Base-by-base conservation (phyloP, 352 stramenopile species). In the Globisporangium carolinianum region DNA sequence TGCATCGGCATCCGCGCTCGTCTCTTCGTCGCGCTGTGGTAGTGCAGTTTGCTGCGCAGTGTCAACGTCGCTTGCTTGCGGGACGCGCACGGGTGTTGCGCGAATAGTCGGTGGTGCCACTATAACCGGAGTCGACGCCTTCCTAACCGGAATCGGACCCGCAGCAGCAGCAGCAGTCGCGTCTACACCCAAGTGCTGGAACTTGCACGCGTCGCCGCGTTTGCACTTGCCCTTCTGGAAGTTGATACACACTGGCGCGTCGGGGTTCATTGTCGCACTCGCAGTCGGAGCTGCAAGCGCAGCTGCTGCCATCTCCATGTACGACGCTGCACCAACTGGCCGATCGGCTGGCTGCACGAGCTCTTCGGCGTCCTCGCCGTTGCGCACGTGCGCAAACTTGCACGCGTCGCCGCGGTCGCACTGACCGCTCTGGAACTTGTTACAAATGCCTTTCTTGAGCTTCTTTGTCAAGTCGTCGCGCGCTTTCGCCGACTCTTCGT, bases 381-480 rank as follows among this genome's bases (percentile, higher is more conserved):
- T 67, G 43, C 81, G 68, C 14, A 89, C 71, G 58, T 89, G 79
- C n/a, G 79, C 79, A 41, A 89, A 89, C 66, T 89, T 89, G 55
- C 79, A 89, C 11, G 60, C 65, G 47, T 89, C 73, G 51, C 79
- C 79, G 37, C 77, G 79, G 6, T 76, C 74, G 51, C 79, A 89
- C 51, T 82, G 54, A 2, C 74, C 75, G 35, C 68, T 64, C 61
- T 89, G 76, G 66, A 86, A 89, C 65, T 87, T 87, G 67, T 87
- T 71, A 53, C 79, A 89, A 42, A 89, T 65, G 6, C 79, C 79
- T 51, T 89, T 89, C 73, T 89, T 89, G 46, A 89, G 62, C 58
- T 89, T 89, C 51, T 79, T 76, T 57, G 88, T 70, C 42, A 94
- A 58, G 1, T 83, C 79, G 36, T 89, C 84, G n/a, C 83, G 81